These are phyloP conservation scores for Ogataea degrootiae DNA, from an alignment of 805 yeast species.

Conservation along the genomic window DNA sequence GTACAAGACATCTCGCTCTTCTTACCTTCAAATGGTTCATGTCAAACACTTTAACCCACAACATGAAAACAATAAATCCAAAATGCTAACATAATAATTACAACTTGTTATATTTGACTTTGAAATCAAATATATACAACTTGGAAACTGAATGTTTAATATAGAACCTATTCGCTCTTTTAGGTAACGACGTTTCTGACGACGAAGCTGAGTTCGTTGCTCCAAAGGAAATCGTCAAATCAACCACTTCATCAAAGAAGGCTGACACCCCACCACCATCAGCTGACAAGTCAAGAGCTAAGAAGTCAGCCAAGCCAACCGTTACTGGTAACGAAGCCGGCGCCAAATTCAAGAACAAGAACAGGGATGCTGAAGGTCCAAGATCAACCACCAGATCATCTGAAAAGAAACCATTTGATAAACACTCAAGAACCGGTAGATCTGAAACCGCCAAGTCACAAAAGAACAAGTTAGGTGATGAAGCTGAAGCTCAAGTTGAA, in stretches of 20 bases:
- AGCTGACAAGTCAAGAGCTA: constrained; percentile 77
- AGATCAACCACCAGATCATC: constrained; percentile 42
- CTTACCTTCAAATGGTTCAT: too few species aligned
- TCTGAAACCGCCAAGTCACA: constrained; percentile 80
- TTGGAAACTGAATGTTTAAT: not conserved
- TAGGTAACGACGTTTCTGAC: constrained; percentile 88
- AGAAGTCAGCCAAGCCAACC: constrained; percentile 61
- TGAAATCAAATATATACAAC: not conserved
- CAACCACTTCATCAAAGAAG: constrained; percentile 82
- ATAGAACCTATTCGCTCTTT: constrained; percentile 75
- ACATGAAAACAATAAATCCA: too few species aligned
- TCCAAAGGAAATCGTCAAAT: constrained; percentile 76
- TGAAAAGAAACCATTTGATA: constrained; percentile 62
- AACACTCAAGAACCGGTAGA: constrained; percentile 81
- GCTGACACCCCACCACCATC: constrained; percentile 75
- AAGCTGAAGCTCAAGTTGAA: constrained; percentile 43
- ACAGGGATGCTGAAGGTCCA: constrained; percentile 56
- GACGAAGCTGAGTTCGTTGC: constrained; percentile 50
- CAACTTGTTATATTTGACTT: too few species aligned
- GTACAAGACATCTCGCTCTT: too few species aligned
- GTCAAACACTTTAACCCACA: too few species aligned
- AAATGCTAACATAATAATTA: too few species aligned
- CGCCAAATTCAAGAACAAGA: constrained; percentile 65
- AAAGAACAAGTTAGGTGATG: constrained; percentile 86
- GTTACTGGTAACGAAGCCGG: constrained; percentile 91